Evolutionary conservation across 2,329 filamentous ascomycete genomes (phyloP), one percentile per base, ranked within the genome.

Genomic region (Ascochyta viciae-villosae): DNA sequence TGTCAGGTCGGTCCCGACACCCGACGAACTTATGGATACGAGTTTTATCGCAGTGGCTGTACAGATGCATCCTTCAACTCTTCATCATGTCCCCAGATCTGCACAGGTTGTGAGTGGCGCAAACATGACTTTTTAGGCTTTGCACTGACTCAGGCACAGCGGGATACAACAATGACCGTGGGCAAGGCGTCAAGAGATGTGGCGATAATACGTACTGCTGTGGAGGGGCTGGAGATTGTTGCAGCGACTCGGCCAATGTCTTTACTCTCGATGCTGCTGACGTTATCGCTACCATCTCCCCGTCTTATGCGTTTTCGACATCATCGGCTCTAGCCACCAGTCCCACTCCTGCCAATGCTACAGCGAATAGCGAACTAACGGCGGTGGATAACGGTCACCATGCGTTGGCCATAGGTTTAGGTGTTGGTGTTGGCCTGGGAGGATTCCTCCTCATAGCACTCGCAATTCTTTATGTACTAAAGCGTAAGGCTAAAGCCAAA

Each of bases 51-150:
- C 37, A 65, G 58, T 31, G 58, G 57, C 9, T 68, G 64, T 29
- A 66, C 63, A n/a, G 65, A 68, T 50, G 23, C 55, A 23, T 53
- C 53, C 4, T 68, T 60, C 54, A 61, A 62, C 37, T 68, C 65
- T 9, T 51, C 56, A n/a, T 37, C 42, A n/a, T 68, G 63, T 34
- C 64, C 65, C n/a, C 46, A 48, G 16, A 37, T 65, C 16, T 68
- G 65, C 39, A 37, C 49, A 27, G 54, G 42, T 29, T n/a, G 65
- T 68, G 51, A 50, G 63, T 64, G 35, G n/a, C 15, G 19, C n/a
- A 40, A n/a, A 27, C 9, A 24, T 13, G 10, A n/a, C 9, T 19
- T 15, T 22, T 24, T 9, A 24, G 42, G 35, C 22, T 42, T 46
- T 22, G 19, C 19, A 38, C 60, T 57, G 43, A 58, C 39, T 31